Evolutionary conservation across 768 basidiomycete species (phyloP).

Genomic region (Lactarius deliciosus): DNA sequence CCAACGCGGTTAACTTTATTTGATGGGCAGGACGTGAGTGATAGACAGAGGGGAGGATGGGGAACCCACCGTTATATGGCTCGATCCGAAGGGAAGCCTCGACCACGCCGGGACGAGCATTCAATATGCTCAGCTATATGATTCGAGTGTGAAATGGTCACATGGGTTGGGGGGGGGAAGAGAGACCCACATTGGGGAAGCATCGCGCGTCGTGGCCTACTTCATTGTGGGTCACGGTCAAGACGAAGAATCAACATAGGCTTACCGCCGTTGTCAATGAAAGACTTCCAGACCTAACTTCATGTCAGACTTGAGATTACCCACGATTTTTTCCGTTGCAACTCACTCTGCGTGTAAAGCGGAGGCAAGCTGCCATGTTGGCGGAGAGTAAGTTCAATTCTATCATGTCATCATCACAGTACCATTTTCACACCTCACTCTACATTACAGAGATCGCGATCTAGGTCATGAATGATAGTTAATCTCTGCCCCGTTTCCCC

Average conservation of each 20-base stretch:
- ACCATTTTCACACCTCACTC: constrained; percentile 25
- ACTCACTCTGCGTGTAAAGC: constrained; percentile 63
- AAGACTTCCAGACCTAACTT: constrained; percentile 77
- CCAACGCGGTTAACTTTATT: constrained; percentile 76
- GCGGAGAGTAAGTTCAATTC: background rate
- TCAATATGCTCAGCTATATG: constrained; percentile 57
- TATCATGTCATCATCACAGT: constrained; percentile 15
- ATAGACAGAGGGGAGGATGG: background rate
- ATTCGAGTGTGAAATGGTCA: constrained; percentile 1
- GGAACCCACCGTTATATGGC: constrained; percentile 62
- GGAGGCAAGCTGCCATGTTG: constrained; percentile 64
- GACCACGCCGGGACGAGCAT: constrained; percentile 70
- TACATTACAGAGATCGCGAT: constrained; percentile 25
- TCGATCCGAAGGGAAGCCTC: constrained; percentile 71
- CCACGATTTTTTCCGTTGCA: background rate
- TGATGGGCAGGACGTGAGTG: constrained; percentile 3
- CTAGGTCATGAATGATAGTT: constrained; percentile 34
- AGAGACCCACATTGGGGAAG: constrained; percentile 64
- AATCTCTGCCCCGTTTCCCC: constrained; percentile 83
- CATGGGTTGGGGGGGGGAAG: background rate
- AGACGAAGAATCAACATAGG: constrained; percentile 1
- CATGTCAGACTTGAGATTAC: background rate
- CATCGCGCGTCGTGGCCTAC: constrained; percentile 78
- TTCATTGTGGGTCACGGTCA: constrained; percentile 17
- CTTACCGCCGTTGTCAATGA: constrained; percentile 70